These are phyloP conservation scores for Scopulariopsis brevicaulis DNA, from an alignment of 2,329 filamentous ascomycete species.

Conservation along the genomic window DNA sequence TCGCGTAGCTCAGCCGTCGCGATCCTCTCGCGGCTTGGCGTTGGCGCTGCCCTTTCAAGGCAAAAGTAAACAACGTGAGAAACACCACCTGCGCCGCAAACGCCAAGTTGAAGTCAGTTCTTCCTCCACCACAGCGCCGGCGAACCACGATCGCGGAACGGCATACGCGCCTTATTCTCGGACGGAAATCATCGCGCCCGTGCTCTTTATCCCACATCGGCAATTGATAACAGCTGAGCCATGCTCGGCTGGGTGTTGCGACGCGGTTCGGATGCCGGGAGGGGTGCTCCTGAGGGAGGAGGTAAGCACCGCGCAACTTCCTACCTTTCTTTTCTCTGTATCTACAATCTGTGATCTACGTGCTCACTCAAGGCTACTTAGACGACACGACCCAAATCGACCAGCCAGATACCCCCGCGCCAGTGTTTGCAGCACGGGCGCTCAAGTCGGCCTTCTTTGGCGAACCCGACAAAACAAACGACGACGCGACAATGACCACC, in stretches of 20 bases:
- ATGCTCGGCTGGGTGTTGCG: slow-evolving; percentile 53
- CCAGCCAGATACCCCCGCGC: slow-evolving; percentile 52
- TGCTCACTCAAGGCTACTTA: slow-evolving; percentile 7
- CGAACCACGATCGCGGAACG: neutral
- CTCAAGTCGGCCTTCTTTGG: slow-evolving; percentile 54
- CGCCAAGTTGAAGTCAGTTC: neutral
- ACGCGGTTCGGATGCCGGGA: slow-evolving; percentile 27
- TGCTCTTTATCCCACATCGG: neutral
- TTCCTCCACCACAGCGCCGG: neutral
- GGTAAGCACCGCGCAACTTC: neutral
- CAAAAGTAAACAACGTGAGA: neutral
- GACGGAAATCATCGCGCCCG: neutral
- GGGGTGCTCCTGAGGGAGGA: slow-evolving; percentile 12
- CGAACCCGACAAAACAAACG: slow-evolving; percentile 31
- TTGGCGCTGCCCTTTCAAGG: neutral
- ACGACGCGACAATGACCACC: slow-evolving; percentile 17
- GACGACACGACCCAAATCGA: slow-evolving; percentile 36
- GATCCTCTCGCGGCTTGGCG: neutral
- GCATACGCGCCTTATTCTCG: neutral
- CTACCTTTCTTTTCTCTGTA: neutral
- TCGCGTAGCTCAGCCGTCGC: neutral
- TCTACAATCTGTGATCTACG: neutral
- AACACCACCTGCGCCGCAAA: neutral
- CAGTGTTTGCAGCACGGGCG: slow-evolving; percentile 54
- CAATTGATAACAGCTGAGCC: neutral